Base-by-base conservation (phyloP, 208 protist species). In the Angomonas ambiguus region DNA sequence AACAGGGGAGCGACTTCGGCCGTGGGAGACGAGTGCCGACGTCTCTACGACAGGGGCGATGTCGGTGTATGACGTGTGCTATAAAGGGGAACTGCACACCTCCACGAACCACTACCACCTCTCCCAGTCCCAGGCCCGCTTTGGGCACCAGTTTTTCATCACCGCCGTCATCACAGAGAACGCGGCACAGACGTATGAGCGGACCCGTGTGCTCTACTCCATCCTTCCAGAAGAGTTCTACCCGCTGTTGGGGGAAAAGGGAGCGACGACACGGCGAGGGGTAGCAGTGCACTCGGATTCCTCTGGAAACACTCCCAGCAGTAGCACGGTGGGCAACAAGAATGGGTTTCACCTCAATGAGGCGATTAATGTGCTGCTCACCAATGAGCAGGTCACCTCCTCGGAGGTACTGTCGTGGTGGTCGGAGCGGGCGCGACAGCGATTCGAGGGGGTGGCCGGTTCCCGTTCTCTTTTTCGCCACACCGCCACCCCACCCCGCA, bases 341-440 rank as follows among this genome's bases (percentile, higher is more conserved):
- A 57, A 55, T 2, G 71, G 71, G 28, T 76, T 71, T 31, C 71
- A 76, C 31, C 59, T 76, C 27, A 76, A 76, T 24, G 71, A 76
- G 33, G 16, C 24, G 28, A 41, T 65, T 0, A 76, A 71, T 58
- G 65, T 65, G 2, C 65, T 76, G 18, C 22, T 71, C 24, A 22
- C 69, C 24, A 41, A 63, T n/a, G 58, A 62, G 24, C 3, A 31
- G 2, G 59, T 65, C n/a, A 41, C 51, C 22, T 27, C 71, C 32
- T 25, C 28, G 34, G 38, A 76, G 55, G 45, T 70, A 32, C 63
- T 76, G 2, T n/a, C 11, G 38, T 76, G 71, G 71, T 51, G 33
- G 57, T 16, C 4, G 57, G 30, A 62, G 18, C 10, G n/a, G 28
- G 53, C 48, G n/a, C 11, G 11, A 24, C 24, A 4, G 34, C 25